phyloP scores from a whole-genome alignment of 2,329 filamentous ascomycete genomes.

The Nigrograna mackinnonii region DNA sequence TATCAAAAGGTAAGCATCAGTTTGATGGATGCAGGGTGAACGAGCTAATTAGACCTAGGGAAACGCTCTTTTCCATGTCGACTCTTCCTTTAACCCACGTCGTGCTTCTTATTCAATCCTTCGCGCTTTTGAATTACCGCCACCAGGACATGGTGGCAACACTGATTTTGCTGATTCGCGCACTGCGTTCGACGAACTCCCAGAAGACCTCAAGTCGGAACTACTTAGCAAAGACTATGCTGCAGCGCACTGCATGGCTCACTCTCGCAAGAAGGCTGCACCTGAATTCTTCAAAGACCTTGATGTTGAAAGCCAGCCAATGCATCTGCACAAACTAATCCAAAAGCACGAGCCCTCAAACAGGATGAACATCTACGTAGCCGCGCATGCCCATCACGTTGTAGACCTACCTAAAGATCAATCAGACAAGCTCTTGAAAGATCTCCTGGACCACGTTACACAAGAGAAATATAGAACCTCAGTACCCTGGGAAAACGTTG shows the following conservation, averaged over 20 bases:
- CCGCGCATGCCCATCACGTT: constrained; percentile 57
- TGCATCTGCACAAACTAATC: constrained; percentile 51
- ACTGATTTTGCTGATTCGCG: constrained; percentile 26
- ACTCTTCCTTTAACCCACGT: constrained; percentile 24
- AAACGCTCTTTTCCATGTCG: constrained; percentile 25
- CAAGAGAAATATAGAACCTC: constrained; percentile 51
- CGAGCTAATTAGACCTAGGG: constrained; percentile 31
- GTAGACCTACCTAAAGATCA: constrained; percentile 41
- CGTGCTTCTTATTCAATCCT: constrained; percentile 21
- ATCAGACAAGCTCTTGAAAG: constrained; percentile 38
- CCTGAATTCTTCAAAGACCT: constrained; percentile 53
- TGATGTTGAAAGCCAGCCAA: constrained; percentile 40
- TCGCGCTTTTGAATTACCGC: constrained; percentile 20
- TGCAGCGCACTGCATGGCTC: constrained; percentile 45
- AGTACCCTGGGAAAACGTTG: constrained; percentile 51
- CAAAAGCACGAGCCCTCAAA: constrained; percentile 57
- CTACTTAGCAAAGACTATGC: constrained; percentile 18
- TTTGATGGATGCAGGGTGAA: constrained; percentile 24
- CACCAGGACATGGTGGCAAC: constrained; percentile 21
- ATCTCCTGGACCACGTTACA: constrained; percentile 50
- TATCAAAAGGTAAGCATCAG: constrained; percentile 40
- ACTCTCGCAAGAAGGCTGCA: constrained; percentile 56
- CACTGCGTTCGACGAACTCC: constrained; percentile 34
- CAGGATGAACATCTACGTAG: constrained; percentile 57
- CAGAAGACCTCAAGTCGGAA: constrained; percentile 20